phyloP scores from a whole-genome alignment of 2,329 filamentous ascomycete genomes.

The Aspergillus bombycis region DNA sequence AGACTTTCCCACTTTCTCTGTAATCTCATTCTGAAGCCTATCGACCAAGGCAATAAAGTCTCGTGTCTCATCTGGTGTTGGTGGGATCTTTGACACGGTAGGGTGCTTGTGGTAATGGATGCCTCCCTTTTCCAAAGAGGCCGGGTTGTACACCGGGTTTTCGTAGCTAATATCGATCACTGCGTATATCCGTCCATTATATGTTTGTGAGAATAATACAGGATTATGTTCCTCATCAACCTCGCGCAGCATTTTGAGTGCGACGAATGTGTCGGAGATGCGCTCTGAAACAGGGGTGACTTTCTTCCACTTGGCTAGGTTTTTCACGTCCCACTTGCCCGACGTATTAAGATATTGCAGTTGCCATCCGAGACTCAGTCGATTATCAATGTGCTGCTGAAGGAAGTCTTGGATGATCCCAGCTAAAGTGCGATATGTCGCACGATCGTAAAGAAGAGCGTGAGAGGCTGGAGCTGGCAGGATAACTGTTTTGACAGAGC shows the following conservation, averaged over 20 bases:
- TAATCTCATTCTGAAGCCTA: conserved; percentile 61
- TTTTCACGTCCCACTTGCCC: conserved; percentile 98
- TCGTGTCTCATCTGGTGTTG: conserved; percentile 63
- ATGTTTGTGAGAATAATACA: conserved; percentile 67
- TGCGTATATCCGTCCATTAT: conserved; percentile 69
- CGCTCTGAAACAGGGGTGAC: conserved; percentile 76
- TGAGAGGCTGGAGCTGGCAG: conserved; percentile 80
- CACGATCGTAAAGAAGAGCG: conserved; percentile 78
- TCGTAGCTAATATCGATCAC: conserved; percentile 92
- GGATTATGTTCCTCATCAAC: conserved; percentile 84
- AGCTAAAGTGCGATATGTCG: conserved; percentile 73
- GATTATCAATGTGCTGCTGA: conserved; percentile 70
- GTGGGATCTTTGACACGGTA: conserved; percentile 89
- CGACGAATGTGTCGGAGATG: conserved; percentile 79
- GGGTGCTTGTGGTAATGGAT: conserved; percentile 84
- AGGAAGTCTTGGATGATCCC: conserved; percentile 85
- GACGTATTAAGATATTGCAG: conserved; percentile 83
- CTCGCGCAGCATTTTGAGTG: conserved; percentile 91
- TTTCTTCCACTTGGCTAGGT: conserved; percentile 85
- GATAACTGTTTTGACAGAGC: conserved; percentile 67
- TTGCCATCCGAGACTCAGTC: conserved; percentile 86
- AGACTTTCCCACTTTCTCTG: conserved; percentile 47
- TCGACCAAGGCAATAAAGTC: conserved; percentile 64
- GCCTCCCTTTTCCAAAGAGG: conserved; percentile 66
- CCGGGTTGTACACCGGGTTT: conserved; percentile 83